These are phyloP conservation scores for Zygosaccharomyces kombuchaensis DNA, from an alignment of 805 yeast genomes.

Conservation along the genomic window DNA sequence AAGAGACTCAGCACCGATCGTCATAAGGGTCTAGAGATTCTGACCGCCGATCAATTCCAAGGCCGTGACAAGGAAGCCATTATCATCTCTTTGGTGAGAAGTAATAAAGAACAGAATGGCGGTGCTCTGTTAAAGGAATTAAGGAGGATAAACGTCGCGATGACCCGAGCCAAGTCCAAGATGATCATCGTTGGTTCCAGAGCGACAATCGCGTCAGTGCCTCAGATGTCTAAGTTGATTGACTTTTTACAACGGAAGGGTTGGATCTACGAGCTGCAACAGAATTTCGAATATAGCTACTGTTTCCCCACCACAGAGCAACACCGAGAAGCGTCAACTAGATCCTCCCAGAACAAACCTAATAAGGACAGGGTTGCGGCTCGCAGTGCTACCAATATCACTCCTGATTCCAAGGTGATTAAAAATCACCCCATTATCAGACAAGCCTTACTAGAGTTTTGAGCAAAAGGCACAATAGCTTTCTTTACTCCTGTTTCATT, in stretches of 20 bases:
- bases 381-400: constrained; percentile 11
- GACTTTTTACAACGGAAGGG: constrained; percentile 48
- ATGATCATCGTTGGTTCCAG: constrained; percentile 79
- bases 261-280: constrained; percentile 63
- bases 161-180: constrained; percentile 84
- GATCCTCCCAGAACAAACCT: not conserved
- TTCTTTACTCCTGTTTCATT: not conserved
- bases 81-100: constrained; percentile 82
- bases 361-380: not conserved
- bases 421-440: constrained; percentile 23
- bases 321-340: not conserved
- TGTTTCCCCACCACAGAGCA: constrained; percentile 15
- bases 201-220: constrained; percentile 40
- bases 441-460: constrained; percentile 16
- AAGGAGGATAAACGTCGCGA: constrained; percentile 90
- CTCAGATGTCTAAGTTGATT: constrained; percentile 46
- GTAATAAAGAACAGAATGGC: constrained; percentile 58
- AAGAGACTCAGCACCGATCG: constrained; percentile 23
- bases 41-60: constrained; percentile 94
- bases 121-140: constrained; percentile 84
- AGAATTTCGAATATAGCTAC: constrained; percentile 40
- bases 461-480: not conserved
- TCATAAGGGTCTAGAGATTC: constrained; percentile 55
- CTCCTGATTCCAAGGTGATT: constrained; percentile 15
- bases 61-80: constrained; percentile 94